These are phyloP conservation scores for Saccharomycodes ludwigii DNA, from an alignment of 805 yeast species.

Conservation along the genomic window DNA sequence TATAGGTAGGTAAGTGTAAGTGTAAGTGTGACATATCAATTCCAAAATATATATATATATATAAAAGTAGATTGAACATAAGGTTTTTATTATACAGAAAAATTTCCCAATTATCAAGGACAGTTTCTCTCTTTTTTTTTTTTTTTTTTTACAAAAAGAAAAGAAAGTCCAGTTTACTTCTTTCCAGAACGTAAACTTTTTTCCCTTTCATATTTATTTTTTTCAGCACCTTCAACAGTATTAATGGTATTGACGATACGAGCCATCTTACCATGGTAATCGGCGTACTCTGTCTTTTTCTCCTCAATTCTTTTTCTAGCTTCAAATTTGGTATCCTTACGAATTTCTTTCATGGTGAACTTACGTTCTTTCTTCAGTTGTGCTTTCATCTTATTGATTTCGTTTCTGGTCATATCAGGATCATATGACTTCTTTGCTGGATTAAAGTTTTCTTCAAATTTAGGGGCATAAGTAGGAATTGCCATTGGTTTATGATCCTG, in stretches of 20 bases:
- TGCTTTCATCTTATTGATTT: conserved; percentile 67
- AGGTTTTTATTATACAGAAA: no score
- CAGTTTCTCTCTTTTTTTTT: no score
- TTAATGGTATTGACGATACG: conserved; percentile 74
- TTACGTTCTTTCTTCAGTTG: conserved; percentile 88
- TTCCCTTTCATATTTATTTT: conserved; percentile 84
- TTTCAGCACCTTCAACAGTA: conserved; percentile 91
- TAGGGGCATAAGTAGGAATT: conserved; percentile 76
- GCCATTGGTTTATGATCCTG: conserved; percentile 80
- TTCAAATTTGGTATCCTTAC: conserved; percentile 78
- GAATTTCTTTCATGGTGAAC: conserved; percentile 74
- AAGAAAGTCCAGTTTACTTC: no score
- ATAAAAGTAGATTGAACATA: no score
- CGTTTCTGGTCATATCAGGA: conserved; percentile 68
- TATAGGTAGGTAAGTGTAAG: conserved; percentile 11
- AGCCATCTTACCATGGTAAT: conserved; percentile 84
- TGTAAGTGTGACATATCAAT: background rate
- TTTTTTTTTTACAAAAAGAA: no score
- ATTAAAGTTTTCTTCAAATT: conserved; percentile 90
- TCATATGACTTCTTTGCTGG: conserved; percentile 92
- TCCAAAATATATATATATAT: no score
- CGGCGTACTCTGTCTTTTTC: conserved; percentile 62
- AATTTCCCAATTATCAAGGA: no score
- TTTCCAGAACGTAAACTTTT: conserved; percentile 49
- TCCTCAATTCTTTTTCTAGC: conserved; percentile 75